Evolutionary conservation across 345 rosid genomes (phyloP), one percentile per base, ranked within the genome.

Genomic region (Orychophragmus violaceus): DNA sequence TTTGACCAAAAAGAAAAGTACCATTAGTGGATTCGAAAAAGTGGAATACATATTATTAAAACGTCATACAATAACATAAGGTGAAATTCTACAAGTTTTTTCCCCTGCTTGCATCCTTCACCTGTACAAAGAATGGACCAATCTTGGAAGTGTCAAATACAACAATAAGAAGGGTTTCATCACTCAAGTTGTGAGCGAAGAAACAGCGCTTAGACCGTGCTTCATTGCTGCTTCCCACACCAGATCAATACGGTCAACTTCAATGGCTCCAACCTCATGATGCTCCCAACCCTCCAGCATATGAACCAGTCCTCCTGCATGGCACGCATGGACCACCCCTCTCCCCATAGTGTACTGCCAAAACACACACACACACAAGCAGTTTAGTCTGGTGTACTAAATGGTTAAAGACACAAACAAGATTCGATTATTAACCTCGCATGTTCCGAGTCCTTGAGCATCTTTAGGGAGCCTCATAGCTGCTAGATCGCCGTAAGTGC

Each of bases 241-340:
- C 2, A 82, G 5, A 78, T 91, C 98, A 33, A 95, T 95, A 61
- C 88, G 83, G 14, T 85, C 92, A 3, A 95, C 97, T 13, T 95
- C 92, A 2, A 95, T 64, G 0, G 97, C 91, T 7, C 99, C 99
- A 59, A 95, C 98, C 78, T 95, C 99, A 61, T 95, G 96, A 71
- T 91, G 97, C 18, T 78, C 70, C 95, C 96, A 95, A 1, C 98
- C 99, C 66, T 95, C 91, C 1, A 95, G 67, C 18, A 76, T 64
- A 76, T 95, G 99, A 50, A 95, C 97, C 77, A 91, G 87, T 0
- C 98, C 99, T 1, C 99, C 99, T 1, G 98, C 99, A 68, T 95
- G 99, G 69, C 99, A 95, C 21, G 99, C 99, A 44, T 95, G 99
- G 0, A 91, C 98, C 3, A 87, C 97, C 46, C 99, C 99, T 75